Percentiles rank a stretch among this genome's conserved stretches.
These are phyloP conservation scores for Panellus pusillus DNA, from an alignment of 768 basidiomycete genomes.

Conservation along the genomic window DNA sequence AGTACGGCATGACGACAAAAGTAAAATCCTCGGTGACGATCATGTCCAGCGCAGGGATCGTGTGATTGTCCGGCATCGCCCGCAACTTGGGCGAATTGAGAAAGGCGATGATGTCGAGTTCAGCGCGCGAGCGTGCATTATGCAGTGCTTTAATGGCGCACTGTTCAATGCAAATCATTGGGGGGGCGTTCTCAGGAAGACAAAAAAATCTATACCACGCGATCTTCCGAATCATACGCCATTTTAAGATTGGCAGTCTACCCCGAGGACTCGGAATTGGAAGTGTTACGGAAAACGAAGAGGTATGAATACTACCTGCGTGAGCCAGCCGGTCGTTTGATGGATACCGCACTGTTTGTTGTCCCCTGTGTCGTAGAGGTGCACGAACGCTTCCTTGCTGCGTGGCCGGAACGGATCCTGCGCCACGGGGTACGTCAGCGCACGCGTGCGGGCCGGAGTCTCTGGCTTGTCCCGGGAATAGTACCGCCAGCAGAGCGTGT, in stretches of 20 bases:
- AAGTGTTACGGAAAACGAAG: not conserved
- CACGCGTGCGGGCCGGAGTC: conserved; percentile 4
- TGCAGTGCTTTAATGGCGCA: conserved; percentile 19
- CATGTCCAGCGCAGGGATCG: conserved; percentile 19
- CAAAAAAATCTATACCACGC: conserved; percentile 5
- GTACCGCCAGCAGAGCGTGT: conserved; percentile 21
- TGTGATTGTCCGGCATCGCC: conserved; percentile 19
- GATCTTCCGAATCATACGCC: conserved; percentile 20
- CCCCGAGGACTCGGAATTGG: not conserved
- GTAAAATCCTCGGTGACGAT: conserved; percentile 20
- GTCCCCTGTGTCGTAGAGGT: conserved; percentile 1
- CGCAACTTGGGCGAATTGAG: conserved; percentile 19
- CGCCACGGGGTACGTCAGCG: conserved; percentile 4
- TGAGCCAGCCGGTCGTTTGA: conserved; percentile 21
- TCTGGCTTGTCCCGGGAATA: conserved; percentile 15
- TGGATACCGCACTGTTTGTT: conserved; percentile 6
- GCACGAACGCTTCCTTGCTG: conserved; percentile 10
- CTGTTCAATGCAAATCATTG: not conserved
- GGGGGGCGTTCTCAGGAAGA: not conserved
- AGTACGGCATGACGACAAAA: conserved; percentile 22
- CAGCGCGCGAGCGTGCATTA: conserved; percentile 6
- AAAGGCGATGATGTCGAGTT: conserved; percentile 18
- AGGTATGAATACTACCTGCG: conserved; percentile 6
- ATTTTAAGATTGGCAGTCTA: conserved; percentile 19
- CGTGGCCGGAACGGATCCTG: conserved; percentile 11